Evolutionary conservation across 225 moss, liverwort and hornwort genomes (phyloP).

Genomic region (Physcomitrellopsis africana): DNA sequence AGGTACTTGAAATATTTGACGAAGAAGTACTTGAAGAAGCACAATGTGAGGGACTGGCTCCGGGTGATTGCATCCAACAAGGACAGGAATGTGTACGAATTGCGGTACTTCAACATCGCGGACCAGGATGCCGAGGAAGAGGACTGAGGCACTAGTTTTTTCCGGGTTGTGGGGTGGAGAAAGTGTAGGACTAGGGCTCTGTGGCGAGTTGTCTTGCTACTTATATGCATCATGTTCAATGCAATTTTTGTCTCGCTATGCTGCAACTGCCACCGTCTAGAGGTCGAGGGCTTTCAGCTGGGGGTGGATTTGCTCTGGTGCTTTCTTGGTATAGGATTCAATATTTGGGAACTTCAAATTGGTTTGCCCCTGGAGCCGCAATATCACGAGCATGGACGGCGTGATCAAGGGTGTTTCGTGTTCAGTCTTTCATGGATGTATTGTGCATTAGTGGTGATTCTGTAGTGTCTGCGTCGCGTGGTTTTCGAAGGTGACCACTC

Average conservation of each 20-base stretch:
- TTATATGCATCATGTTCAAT: slow-evolving; percentile 9
- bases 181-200: slow-evolving; percentile 12
- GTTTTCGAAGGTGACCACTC: no score
- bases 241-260: not conserved
- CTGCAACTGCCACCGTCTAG: no score
- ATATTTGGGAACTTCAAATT: no score
- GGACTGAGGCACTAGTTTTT: slow-evolving; percentile 39
- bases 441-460: no score
- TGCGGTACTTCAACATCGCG: slow-evolving; percentile 76
- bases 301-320: no score
- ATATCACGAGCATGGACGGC: no score
- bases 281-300: no score
- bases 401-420: no score
- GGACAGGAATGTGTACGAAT: slow-evolving; percentile 71
- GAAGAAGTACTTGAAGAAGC: slow-evolving; percentile 79
- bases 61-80: slow-evolving; percentile 72
- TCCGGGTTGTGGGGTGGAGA: not conserved
- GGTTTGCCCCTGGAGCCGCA: no score
- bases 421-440: no score
- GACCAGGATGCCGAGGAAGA: slow-evolving; percentile 74
- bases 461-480: no score
- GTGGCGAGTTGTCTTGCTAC: slow-evolving; percentile 21
- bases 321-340: no score
- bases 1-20: slow-evolving; percentile 77
- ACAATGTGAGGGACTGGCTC: slow-evolving; percentile 77